phyloP scores from a whole-genome alignment of 2,329 filamentous ascomycete genomes.

The Rutstroemia sp. region DNA sequence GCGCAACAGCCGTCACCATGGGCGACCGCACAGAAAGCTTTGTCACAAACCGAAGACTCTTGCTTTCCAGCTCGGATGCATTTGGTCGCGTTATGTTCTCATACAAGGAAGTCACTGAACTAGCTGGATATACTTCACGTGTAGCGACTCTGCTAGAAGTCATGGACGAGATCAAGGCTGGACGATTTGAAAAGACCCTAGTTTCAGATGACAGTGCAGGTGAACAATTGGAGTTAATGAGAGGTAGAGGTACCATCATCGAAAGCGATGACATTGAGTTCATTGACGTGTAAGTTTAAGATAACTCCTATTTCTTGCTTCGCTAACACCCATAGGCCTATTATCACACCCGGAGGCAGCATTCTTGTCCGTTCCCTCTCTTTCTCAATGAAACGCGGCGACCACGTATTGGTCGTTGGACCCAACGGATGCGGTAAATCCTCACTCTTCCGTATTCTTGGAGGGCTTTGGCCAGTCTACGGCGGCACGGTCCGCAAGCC shows the following conservation, averaged over 20 bases:
- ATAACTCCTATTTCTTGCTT: background rate
- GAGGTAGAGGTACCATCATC: constrained; percentile 71
- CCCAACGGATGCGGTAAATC: constrained; percentile 98
- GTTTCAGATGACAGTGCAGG: constrained; percentile 81
- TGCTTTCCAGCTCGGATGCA: constrained; percentile 88
- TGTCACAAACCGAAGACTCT: constrained; percentile 86
- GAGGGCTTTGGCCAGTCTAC: constrained; percentile 95
- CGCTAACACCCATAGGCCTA: constrained; percentile 48
- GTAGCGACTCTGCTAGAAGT: constrained; percentile 86
- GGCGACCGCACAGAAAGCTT: constrained; percentile 70
- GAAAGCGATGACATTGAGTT: constrained; percentile 84
- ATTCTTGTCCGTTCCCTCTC: constrained; percentile 80
- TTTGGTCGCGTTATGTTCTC: constrained; percentile 97
- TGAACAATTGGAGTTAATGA: constrained; percentile 74
- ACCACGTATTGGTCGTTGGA: constrained; percentile 85
- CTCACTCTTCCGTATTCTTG: constrained; percentile 90
- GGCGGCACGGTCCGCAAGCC: constrained; percentile 90
- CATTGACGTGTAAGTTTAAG: constrained; percentile 58
- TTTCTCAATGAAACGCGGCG: constrained; percentile 77
- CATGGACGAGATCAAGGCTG: constrained; percentile 85
- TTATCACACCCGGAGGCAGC: constrained; percentile 94
- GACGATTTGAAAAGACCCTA: constrained; percentile 92
- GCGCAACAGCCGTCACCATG: constrained; percentile 48
- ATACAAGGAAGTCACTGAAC: constrained; percentile 93
- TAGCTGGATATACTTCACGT: constrained; percentile 90